Evolutionary conservation across 1,139 yeast species (phyloP), one percentile per base, ranked within the genome.

Genomic region (Saccharomycopsis phalli): DNA sequence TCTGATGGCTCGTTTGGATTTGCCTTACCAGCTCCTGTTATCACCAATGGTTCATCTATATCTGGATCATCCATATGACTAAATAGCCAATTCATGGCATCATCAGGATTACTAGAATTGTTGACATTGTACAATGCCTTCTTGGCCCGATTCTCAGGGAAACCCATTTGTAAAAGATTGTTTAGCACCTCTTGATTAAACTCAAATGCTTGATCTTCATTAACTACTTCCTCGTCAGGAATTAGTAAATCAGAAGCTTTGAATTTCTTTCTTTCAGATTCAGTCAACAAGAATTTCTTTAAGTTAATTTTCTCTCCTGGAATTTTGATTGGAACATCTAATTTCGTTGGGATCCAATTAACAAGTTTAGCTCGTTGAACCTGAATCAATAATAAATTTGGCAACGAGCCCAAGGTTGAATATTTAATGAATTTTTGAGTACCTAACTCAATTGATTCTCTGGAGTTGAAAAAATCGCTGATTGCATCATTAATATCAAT

Each of bases 81-180:
- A 55, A 88, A 79, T 7, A 93, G 56, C 95, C 97, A 87, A 53
- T 84, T 83, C 82, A 84, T 79, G 0, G 97, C 95, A 4, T 68
- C 69, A 51, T 91, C 97, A 0, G 83, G 67, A 30, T 58, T 53
- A 38, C 65, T 65, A 2, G 57, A 52, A 52, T 84, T 87, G 0
- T 87, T 93, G 0, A 94, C 84, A 30, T 71, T 60, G 52, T 68
- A 78, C 25, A 91, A 63, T 0, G 91, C 95, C 52, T 77, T 75
- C 26, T 67, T 64, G 33, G 80, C 69, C 37, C 93, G 69, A 16
- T 69, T 69, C 41, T 71, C 73, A 0, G 91, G 74, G 58, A 91
- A 91, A n/a, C 98, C 98, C 95, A 88, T 91, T 22, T 73, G 74
- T 43, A 66, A 57, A 19, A 93, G 68, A 46, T 69, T 68, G 4